Evolutionary conservation across 1,139 yeast genomes (phyloP), one percentile per base, ranked within the genome.

Genomic region (Hansenula sp.): DNA sequence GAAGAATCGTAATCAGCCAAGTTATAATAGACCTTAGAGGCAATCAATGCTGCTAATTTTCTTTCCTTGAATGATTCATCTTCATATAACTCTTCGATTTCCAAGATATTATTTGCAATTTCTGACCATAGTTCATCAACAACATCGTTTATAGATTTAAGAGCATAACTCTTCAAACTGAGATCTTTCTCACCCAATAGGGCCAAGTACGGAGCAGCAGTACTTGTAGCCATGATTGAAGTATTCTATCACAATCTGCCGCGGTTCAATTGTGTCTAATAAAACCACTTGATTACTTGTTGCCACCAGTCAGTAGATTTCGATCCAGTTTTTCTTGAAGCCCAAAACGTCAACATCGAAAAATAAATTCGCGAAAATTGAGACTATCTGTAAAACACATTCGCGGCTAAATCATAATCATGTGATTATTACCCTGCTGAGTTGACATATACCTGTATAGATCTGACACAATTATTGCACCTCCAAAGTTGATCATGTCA

Each of bases 81-180:
- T 64, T 92, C 98, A 57, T 84, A 89, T 41, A 92, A 71, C 49
- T 88, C 96, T 67, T 92, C 98, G 57, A 88, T 71, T 46, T 85
- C 92, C 35, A 87, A 71, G 50, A 92, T 78, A 59, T 77, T 82
- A 64, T 92, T 94, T 46, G 98, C 96, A 45, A 94, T 86, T 68
- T 92, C 98, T 3, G 97, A 90, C 99, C 99, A 92, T 50, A 88
- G 73, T 62, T 87, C 90, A 66, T 89, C 96, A 42, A 89, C 96
- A 43, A 85, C 77, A 29, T 71, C 77, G 60, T 89, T 86, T 52
- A 92, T 77, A 25, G 95, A 82, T 46, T 81, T 71, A 57, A 92
- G 74, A 16, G 98, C 98, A 61, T 88, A 86, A 28, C 83, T 71
- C 63, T 89, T 92, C 52, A 94, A 77, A 42, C 76, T 67, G 39